phyloP scores from a whole-genome alignment of 202 grass and related monocot species.

The Bolboschoenoplectus hybrid region DNA sequence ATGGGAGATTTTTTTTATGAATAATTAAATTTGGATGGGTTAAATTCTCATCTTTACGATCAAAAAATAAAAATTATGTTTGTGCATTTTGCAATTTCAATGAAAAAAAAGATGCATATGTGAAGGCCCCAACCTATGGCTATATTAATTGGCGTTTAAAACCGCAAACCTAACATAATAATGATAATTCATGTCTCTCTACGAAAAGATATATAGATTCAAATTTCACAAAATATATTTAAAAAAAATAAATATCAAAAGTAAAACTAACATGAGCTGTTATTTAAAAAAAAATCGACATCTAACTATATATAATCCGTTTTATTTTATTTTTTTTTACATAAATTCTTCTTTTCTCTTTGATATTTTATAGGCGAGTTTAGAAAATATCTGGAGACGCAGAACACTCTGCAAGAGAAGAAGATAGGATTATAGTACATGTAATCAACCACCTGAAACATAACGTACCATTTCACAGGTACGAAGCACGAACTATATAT shows the following conservation, averaged over 20 bases:
- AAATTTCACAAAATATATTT: no score
- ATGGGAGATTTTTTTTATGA: no score
- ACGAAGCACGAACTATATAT: background rate
- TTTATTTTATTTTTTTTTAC: background rate
- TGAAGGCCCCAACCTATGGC: background rate
- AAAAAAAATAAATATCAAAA: no score
- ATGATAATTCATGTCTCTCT: no score
- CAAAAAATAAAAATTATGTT: background rate
- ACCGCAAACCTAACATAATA: no score
- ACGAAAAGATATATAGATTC: no score
- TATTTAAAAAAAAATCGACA: background rate
- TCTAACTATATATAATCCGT: background rate
- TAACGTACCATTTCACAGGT: slow-evolving; percentile 83
- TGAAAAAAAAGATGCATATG: no score
- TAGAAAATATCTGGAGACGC: slow-evolving; percentile 6
- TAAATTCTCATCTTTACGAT: no score
- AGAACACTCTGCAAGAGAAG: slow-evolving; percentile 42
- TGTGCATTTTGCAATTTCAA: background rate
- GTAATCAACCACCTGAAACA: slow-evolving; percentile 71
- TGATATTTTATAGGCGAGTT: slow-evolving; percentile 46
- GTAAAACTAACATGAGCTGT: no score
- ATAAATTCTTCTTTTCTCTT: background rate
- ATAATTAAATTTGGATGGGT: no score
- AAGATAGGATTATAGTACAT: slow-evolving; percentile 64
- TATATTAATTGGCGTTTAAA: no score